Evolutionary conservation across 768 basidiomycete species (phyloP).

Genomic region (Kwoniella dejecticola): DNA sequence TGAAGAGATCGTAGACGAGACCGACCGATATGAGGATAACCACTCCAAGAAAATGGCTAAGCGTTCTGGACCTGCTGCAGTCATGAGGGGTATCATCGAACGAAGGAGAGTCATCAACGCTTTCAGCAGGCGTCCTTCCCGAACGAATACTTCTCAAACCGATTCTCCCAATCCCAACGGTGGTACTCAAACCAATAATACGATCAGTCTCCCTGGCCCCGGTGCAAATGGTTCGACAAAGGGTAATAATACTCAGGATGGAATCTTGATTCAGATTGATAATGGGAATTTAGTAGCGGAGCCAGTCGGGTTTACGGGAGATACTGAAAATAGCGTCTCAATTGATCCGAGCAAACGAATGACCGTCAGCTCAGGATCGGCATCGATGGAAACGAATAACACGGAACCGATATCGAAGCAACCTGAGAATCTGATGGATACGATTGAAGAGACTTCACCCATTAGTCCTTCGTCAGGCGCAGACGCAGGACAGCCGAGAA

Average conservation of each 20-base stretch:
- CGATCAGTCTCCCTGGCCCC: background rate
- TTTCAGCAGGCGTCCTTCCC: slow-evolving; percentile 40
- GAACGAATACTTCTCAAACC: background rate
- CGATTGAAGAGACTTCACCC: slow-evolving; percentile 18
- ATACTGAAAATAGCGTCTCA: slow-evolving; percentile 7
- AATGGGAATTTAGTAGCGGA: slow-evolving; percentile 31
- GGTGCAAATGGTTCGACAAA: slow-evolving; percentile 6
- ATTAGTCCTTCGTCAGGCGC: background rate
- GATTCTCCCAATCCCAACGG: background rate
- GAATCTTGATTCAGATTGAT: slow-evolving; percentile 30
- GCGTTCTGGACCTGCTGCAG: slow-evolving; percentile 69
- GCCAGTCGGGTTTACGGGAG: slow-evolving; percentile 18
- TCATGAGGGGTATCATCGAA: slow-evolving; percentile 63
- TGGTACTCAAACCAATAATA: background rate
- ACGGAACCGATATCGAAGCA: background rate
- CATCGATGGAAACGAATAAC: background rate
- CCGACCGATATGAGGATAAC: slow-evolving; percentile 86
- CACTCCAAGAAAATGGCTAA: slow-evolving; percentile 73
- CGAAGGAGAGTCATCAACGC: slow-evolving; percentile 46
- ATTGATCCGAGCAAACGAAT: slow-evolving; percentile 1
- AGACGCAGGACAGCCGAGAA: background rate
- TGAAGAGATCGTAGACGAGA: slow-evolving; percentile 92
- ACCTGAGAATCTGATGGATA: slow-evolving; percentile 10
- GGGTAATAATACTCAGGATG: slow-evolving; percentile 14
- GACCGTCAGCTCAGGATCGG: background rate